Evolutionary conservation across 257 asterid species (phyloP).

Genomic region (Nicotiana tomentosiformis): DNA sequence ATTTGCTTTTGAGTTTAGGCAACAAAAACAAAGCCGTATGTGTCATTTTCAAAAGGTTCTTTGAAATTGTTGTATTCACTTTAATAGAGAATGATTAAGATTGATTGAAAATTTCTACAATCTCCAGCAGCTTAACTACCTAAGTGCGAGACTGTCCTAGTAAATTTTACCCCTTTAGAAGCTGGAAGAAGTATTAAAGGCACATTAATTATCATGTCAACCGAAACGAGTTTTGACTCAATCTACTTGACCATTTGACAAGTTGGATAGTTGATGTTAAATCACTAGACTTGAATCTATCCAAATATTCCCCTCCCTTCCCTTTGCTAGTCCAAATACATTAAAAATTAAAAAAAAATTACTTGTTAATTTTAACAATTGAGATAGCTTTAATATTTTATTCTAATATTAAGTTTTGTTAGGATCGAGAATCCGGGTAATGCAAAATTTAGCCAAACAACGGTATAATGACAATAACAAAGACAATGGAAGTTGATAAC

Average conservation of each 20-base stretch:
- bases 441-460: too few species aligned
- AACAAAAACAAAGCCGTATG: neutral
- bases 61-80: neutral
- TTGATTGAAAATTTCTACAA: neutral
- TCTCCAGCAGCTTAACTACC: neutral
- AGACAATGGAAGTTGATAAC: too few species aligned
- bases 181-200: neutral
- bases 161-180: neutral
- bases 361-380: too few species aligned
- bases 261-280: neutral
- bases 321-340: too few species aligned
- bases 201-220: neutral
- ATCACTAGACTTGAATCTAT: neutral
- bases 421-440: too few species aligned
- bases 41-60: neutral
- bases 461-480: too few species aligned
- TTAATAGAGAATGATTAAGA: neutral
- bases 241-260: neutral
- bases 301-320: too few species aligned
- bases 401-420: too few species aligned
- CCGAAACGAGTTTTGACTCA: neutral
- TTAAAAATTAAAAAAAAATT: too few species aligned
- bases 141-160: neutral
- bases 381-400: too few species aligned
- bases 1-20: neutral